Conservation (phyloP, 2,329 filamentous ascomycete species). For the Cercospora sp. region DNA sequence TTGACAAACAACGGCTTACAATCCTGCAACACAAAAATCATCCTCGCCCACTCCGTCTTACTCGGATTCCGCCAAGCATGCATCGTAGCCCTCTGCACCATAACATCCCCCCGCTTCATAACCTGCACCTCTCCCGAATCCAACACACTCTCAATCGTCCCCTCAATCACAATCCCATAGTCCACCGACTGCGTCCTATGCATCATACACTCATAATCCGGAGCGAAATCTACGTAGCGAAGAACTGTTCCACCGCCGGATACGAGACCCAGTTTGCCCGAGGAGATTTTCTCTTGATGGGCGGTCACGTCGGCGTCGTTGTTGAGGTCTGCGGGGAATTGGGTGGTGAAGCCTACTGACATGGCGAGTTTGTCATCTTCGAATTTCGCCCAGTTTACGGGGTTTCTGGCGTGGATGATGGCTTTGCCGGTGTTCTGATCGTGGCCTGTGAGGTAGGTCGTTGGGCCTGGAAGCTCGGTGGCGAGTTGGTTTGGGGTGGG, state of each 20-base stretch:
- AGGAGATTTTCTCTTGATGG: conserved; percentile 47
- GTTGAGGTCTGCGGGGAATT: conserved; percentile 51
- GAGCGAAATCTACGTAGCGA: conserved; percentile 43
- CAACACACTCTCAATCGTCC: conserved; percentile 37
- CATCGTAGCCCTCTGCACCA: conserved; percentile 43
- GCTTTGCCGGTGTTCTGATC: conserved; percentile 36
- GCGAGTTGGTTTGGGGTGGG: conserved; percentile 36
- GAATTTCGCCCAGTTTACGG: conserved; percentile 38
- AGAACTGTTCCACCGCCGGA: conserved; percentile 53
- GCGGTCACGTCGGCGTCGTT: conserved; percentile 49
- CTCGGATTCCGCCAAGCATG: conserved; percentile 41
- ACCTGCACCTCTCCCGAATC: conserved; percentile 38
- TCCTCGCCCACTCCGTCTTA: conserved; percentile 37
- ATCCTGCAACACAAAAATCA: conserved; percentile 40
- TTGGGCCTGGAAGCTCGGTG: conserved; percentile 35
- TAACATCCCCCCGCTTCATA: conserved; percentile 41
- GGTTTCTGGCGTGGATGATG: conserved; percentile 36
- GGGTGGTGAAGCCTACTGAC: conserved; percentile 54
- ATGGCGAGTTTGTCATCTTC: conserved; percentile 51
- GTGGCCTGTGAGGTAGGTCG: conserved; percentile 40
- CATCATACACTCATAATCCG: conserved; percentile 39
- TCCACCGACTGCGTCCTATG: conserved; percentile 41
- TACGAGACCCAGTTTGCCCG: conserved; percentile 51
- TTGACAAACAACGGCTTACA: conserved; percentile 34
- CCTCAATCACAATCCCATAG: conserved; percentile 42